Base-by-base conservation (phyloP, 495 filamentous ascomycete species). In the Aspergillus ostianus region DNA sequence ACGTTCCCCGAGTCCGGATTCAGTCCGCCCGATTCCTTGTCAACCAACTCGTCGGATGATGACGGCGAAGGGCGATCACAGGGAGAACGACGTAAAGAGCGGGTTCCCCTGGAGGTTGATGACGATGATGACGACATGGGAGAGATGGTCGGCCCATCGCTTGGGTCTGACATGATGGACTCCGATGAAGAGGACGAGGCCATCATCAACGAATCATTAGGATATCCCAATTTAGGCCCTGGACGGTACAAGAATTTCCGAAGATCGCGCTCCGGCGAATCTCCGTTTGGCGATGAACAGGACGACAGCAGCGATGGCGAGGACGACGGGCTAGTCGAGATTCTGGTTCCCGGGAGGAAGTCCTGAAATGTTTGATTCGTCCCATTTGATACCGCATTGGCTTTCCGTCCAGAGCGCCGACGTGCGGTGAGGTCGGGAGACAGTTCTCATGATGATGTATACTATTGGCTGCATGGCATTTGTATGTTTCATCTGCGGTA, bases 41-140 rank as follows among this genome's bases (percentile, higher is more conserved):
- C 74, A 2, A 72, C 70, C 21, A 71, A 73, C 46, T 78, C 76
- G 13, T 78, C 75, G 2, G 78, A 79, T 21, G 76, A 77, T 6
- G 72, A 71, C 26, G 71, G 62, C 12, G 73, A 77, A 26, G 73
- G 72, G 20, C 67, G 65, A 15, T 36, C 64, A 2, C 75, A 74
- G 53, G 65, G 70, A n/a, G 59, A 68, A 26, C 59, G 71, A 46
- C 71, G 77, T 59, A 72, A 65, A 45, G 75, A 75, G 45, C 77
- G 77, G 18, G 67, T 77, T 17, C 78, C 78, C 4, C 66, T 80
- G 12, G 77, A 80, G 60, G 76, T 79, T 27, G 78, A 80, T 9
- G 77, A 80, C 36, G 77, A 79, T 18, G 77, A 80, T 23, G 76
- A 79, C 45, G 77, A 80, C 26, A 80, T 80, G 77, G 77, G 77